These are phyloP conservation scores for Berberis vulgaris DNA, from an alignment of 164 flowering plant genomes.

Conservation along the genomic window DNA sequence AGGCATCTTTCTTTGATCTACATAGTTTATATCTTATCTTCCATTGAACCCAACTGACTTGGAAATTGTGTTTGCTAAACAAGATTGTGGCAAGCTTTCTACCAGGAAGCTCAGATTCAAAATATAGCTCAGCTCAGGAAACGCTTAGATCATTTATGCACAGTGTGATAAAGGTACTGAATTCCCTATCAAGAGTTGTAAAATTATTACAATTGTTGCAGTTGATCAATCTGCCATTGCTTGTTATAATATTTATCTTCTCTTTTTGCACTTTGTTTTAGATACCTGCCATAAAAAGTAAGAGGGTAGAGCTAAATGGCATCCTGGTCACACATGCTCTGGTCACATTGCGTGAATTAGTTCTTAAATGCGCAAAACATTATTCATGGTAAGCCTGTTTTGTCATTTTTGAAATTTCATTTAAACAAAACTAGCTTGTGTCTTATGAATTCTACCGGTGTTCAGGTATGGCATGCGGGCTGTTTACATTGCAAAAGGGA, in stretches of 20 bases:
- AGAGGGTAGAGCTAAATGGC: conserved; percentile 86
- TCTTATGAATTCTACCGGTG: neutral
- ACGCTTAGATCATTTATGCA: conserved; percentile 79
- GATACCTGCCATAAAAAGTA: conserved; percentile 72
- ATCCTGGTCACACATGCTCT: conserved; percentile 87
- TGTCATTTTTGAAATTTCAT: neutral
- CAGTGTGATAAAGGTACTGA: conserved; percentile 79
- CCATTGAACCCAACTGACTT: conserved; percentile 9
- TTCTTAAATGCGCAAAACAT: conserved; percentile 76
- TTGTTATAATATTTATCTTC: neutral
- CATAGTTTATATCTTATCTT: neutral
- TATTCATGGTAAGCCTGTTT: conserved; percentile 67
- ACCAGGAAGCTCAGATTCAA: conserved; percentile 68
- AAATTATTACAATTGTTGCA: neutral
- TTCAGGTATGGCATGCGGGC: conserved; percentile 93
- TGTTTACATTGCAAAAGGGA: conserved; percentile 92
- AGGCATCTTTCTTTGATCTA: conserved; percentile 2
- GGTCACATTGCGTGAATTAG: conserved; percentile 66
- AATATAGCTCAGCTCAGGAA: conserved; percentile 82
- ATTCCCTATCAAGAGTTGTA: neutral
- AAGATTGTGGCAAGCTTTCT: conserved; percentile 83
- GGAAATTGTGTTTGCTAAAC: conserved; percentile 5
- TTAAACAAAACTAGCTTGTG: conserved; percentile 4
- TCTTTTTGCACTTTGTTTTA: conserved; percentile 16
- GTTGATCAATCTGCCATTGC: neutral